Base-by-base conservation (phyloP, 2,329 filamentous ascomycete species). In the Cryphonectria japonica region DNA sequence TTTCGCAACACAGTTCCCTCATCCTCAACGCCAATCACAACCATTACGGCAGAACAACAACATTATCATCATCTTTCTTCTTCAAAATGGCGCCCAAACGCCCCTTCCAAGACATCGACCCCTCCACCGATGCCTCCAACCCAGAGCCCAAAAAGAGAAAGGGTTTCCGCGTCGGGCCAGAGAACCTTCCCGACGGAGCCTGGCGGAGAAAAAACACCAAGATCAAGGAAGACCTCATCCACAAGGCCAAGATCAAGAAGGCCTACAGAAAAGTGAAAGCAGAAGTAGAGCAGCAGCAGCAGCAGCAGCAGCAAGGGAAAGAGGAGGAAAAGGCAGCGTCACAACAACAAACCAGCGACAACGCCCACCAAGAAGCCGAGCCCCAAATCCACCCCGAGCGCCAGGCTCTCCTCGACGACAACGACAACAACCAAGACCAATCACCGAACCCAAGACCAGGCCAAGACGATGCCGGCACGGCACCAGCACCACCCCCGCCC, bases 211-310 rank as follows among this genome's bases (percentile, higher is more conserved):
- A 97, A 32, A 72, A 71, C 71, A 90, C 93, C 80, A 95, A 95
- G 81, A 96, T 97, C 78, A 98, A 98, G 82, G 88, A 92, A 75
- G 89, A 93, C 75, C 84, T 97, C 69, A 98, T 98, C 77, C 89
- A 94, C 80, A 97, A 96, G 80, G 94, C 95, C 72, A 97, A 98
- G 82, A 86, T 97, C 73, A 96, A 95, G 82, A 97, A 97, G 81
- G 89, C 92, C 59, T 98, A 97, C 79, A 92, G 92, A 74, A 98
- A 97, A 81, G 85, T 97, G 74, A 95, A 95, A 81, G 90, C 89
- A 39, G 80, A 84, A 67, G 79, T 82, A 71, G 74, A 79, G 61
- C 73, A 75, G 43, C 50, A 71, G 67, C 54, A 71, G 54, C 16
- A 46, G 46, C 74, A 79, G 64, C 72, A 75, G 43, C 57, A 71